Conservation (phyloP, 1,284 basidiomycete species). For the Tylopilus sp. region DNA sequence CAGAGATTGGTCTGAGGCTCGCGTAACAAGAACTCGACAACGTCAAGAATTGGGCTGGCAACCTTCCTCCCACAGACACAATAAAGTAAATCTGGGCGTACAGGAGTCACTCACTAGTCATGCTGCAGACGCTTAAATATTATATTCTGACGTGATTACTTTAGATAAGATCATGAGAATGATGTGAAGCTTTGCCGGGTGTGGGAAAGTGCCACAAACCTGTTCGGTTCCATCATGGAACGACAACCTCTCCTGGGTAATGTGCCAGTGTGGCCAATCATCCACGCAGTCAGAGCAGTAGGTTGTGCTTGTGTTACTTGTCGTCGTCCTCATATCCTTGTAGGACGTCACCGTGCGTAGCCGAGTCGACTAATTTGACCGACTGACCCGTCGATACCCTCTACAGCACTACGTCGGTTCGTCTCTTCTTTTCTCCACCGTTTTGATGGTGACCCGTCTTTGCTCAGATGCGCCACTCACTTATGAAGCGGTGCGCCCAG, state of each 20-base stretch:
- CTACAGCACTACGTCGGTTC: slow-evolving; percentile 31
- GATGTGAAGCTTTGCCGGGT: too few species aligned
- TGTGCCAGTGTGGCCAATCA: slow-evolving; percentile 68
- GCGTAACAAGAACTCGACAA: too few species aligned
- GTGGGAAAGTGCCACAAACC: too few species aligned
- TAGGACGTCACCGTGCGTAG: slow-evolving; percentile 59
- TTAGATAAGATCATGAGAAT: too few species aligned
- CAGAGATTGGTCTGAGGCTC: too few species aligned
- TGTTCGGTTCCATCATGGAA: slow-evolving; percentile 27
- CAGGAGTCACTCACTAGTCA: too few species aligned
- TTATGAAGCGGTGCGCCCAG: slow-evolving; percentile 30
- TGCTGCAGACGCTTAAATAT: too few species aligned
- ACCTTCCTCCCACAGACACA: too few species aligned
- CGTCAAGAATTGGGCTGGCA: too few species aligned
- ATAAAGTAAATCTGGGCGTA: too few species aligned
- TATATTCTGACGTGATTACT: too few species aligned
- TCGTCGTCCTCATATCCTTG: background rate
- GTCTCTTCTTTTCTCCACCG: slow-evolving; percentile 4
- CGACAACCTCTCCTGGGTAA: slow-evolving; percentile 39
- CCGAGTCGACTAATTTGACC: background rate
- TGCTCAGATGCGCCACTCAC: slow-evolving; percentile 28
- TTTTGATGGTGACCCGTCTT: background rate
- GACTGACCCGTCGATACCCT: slow-evolving; percentile 9
- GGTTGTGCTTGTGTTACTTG: slow-evolving; percentile 15
- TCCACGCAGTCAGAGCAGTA: slow-evolving; percentile 64